Percentiles rank a stretch among this genome's conserved stretches.
These are phyloP conservation scores for Lavandula angustifolia DNA, from an alignment of 257 asterid genomes.

Conservation along the genomic window DNA sequence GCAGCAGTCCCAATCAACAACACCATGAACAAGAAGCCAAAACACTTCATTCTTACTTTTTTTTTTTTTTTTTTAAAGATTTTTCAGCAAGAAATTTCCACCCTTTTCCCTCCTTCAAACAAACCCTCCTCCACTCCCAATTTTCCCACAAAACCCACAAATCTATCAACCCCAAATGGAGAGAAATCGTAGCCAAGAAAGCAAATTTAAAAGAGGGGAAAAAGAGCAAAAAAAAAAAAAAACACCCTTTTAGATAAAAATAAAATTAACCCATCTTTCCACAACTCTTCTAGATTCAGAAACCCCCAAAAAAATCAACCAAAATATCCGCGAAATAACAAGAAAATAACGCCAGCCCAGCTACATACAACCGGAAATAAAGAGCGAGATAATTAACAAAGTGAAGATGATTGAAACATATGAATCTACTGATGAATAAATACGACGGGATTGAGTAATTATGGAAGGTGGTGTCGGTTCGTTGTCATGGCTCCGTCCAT, in stretches of 20 bases:
- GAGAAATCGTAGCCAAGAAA: conserved; percentile 7
- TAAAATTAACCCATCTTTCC: not conserved
- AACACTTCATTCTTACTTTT: conserved; percentile 53
- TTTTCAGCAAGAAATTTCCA: conserved; percentile 11
- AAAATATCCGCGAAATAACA: not conserved
- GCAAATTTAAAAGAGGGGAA: not conserved
- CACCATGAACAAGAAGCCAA: conserved; percentile 48
- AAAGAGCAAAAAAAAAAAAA: not conserved
- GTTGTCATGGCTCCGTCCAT: no score
- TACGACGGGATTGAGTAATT: no score
- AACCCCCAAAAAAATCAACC: not conserved
- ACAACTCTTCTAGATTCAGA: conserved; percentile 23
- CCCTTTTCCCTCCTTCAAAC: not conserved
- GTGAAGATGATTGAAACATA: not conserved
- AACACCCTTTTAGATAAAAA: not conserved
- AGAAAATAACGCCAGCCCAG: not conserved
- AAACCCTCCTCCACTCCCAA: not conserved
- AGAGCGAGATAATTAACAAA: no score
- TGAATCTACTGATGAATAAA: not conserved
- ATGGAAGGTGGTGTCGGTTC: no score
- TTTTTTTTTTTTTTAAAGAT: no score
- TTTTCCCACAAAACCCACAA: not conserved
- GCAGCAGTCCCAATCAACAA: conserved; percentile 35
- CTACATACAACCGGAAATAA: no score
- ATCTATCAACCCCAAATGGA: not conserved